Conservation (phyloP, 352 stramenopile species). For the Phytophthora megakarya region DNA sequence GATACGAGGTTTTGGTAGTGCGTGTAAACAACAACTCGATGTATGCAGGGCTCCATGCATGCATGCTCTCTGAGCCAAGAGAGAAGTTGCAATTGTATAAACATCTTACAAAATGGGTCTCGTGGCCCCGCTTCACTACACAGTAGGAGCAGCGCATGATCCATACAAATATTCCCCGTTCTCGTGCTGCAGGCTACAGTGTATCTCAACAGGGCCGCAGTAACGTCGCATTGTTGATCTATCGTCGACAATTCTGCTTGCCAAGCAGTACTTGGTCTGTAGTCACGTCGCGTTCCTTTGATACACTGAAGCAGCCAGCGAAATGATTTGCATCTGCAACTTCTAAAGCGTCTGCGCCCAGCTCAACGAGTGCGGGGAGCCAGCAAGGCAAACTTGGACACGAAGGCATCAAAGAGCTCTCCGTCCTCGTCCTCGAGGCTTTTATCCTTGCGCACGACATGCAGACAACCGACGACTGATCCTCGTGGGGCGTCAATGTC, state of each 20-base stretch:
- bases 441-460: conserved; percentile 46
- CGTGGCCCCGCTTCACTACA: conserved; percentile 16
- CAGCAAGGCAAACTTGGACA: conserved; percentile 70
- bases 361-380: conserved; percentile 30
- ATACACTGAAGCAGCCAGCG: conserved; percentile 23
- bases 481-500: conserved; percentile 72
- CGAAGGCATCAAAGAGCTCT: conserved; percentile 67
- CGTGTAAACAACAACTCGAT: conserved; percentile 16
- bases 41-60: conserved; percentile 7
- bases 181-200: conserved; percentile 23
- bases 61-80: conserved; percentile 22
- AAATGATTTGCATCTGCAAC: conserved; percentile 19
- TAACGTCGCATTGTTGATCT: background rate
- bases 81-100: conserved; percentile 30
- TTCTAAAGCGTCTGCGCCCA: background rate
- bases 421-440: conserved; percentile 30
- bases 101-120: conserved; percentile 16
- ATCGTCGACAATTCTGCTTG: conserved; percentile 10
- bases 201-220: too few species aligned
- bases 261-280: conserved; percentile 8
- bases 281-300: conserved; percentile 17
- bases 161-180: conserved; percentile 23
- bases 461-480: conserved; percentile 68
- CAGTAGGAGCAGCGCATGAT: conserved; percentile 19
- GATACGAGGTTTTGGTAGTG: conserved; percentile 24